These are phyloP conservation scores for Penicillium coffeae DNA, from an alignment of 495 filamentous ascomycete genomes.

Conservation along the genomic window DNA sequence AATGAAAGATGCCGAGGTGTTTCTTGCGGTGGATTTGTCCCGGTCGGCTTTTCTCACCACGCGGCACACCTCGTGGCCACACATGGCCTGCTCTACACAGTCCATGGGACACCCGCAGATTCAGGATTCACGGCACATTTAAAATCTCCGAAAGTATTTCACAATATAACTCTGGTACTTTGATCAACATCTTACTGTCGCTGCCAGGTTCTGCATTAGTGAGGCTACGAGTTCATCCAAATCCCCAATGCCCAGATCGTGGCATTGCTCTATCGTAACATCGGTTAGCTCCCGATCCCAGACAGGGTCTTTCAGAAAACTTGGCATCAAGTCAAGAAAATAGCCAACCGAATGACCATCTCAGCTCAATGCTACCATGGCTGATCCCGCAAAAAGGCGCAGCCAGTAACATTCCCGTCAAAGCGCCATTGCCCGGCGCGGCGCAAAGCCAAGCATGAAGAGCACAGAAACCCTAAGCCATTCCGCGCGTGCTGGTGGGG, in stretches of 20 bases:
- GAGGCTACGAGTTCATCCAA: too few species aligned
- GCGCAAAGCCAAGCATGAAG: neutral
- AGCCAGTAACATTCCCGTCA: conserved; percentile 18
- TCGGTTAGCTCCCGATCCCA: neutral
- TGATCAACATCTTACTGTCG: too few species aligned
- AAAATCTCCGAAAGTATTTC: too few species aligned
- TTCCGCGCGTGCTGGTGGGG: neutral
- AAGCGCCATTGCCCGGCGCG: conserved; percentile 14
- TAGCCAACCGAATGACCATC: conserved; percentile 9
- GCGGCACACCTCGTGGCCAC: neutral
- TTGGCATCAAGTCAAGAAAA: conserved; percentile 1
- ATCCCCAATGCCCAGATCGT: neutral
- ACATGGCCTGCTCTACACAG: too few species aligned
- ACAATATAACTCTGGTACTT: too few species aligned
- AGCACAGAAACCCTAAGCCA: neutral
- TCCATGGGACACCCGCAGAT: too few species aligned
- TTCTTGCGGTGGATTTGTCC: neutral
- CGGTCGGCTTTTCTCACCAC: neutral
- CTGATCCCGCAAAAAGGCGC: conserved; percentile 4
- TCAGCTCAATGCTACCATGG: conserved; percentile 24
- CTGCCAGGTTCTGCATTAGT: too few species aligned
- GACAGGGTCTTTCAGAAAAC: neutral
- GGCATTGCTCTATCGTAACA: neutral
- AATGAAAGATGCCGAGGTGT: neutral
- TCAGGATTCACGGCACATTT: too few species aligned